These are phyloP conservation scores for Mycosphaerelloides madeirae DNA, from an alignment of 2,329 filamentous ascomycete species.

Conservation along the genomic window DNA sequence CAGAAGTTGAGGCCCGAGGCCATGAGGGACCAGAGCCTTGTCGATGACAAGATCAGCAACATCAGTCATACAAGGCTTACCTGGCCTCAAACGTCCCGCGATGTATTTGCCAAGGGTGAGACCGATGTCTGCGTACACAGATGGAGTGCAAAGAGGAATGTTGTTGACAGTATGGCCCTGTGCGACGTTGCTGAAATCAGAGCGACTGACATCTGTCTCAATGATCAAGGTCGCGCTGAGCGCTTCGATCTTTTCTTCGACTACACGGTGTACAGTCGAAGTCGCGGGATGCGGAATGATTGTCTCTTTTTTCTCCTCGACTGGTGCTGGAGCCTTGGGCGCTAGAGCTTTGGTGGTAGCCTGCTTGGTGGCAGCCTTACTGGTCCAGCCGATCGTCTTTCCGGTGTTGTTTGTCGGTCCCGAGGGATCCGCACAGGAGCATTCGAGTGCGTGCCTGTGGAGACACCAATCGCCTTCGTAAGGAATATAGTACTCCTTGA, in stretches of 20 bases:
- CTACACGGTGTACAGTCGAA: conserved; percentile 3
- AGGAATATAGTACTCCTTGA: conserved; percentile 34
- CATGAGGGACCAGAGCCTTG: conserved; percentile 4
- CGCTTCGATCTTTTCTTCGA: conserved; percentile 2
- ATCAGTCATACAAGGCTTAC: neutral
- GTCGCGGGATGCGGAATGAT: no score
- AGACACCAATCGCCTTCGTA: conserved; percentile 32
- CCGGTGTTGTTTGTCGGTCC: conserved; percentile 18
- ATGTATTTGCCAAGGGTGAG: conserved; percentile 29
- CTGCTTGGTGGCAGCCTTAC: conserved; percentile 15
- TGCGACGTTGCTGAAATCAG: conserved; percentile 36
- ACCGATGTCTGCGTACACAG: conserved; percentile 34
- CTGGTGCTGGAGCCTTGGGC: no score
- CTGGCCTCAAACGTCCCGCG: neutral
- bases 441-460: neutral
- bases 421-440: neutral
- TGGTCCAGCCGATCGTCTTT: conserved; percentile 9
- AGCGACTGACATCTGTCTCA: conserved; percentile 39
- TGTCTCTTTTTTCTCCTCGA: no score
- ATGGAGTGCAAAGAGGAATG: conserved; percentile 38
- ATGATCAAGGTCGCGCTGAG: conserved; percentile 25
- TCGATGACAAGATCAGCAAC: conserved; percentile 6
- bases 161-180: conserved; percentile 43
- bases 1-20: conserved; percentile 1
- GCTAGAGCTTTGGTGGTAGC: no score